Evolutionary conservation across 2,329 filamentous ascomycete genomes (phyloP), one percentile per base, ranked within the genome.

Genomic region (Trichoderma oligosporum): DNA sequence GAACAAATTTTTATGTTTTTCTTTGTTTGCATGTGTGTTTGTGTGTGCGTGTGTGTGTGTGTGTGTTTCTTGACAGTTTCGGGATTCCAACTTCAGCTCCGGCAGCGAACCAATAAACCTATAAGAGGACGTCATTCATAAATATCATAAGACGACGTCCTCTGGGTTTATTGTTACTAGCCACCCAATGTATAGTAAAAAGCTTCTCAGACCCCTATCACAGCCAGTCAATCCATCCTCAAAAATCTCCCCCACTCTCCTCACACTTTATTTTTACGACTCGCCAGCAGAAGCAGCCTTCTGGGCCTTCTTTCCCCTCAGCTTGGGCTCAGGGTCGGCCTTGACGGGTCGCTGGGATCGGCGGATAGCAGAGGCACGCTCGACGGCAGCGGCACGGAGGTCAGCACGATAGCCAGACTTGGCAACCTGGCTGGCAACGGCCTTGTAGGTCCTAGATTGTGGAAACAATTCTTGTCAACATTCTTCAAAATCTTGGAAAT

Each of bases 291-390:
- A 29, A 20, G 53, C 53, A 64, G 86, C 87, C 81, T 88, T 87
- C 79, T 82, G 82, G 70, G 89, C 89, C 82, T 91, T 90, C 66
- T 81, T 81, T 68, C 92, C 91, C 71, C 91, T 84, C 68, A 81
- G 80, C 85, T 96, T 95, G 71, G 76, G 73, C 78, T 86, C 85
- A 68, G 84, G 84, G 63, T 79, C 76, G 61, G 87, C 82, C 86
- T 95, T 95, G 78, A 87, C 84, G 67, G 86, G 78, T 73, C 82
- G 82, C 84, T 95, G 88, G 68, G 88, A 85, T 71, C 82, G 81
- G 76, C 87, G 88, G 80, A 96, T 83, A 70, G 91, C 91, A 70
- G 87, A 91, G 72, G 88, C 91, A 71, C 94, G 90, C 76, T 91
- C 81, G 70, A 97, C 86, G 68, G 93, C 92, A 70, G 81, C 81